Evolutionary conservation across 2,329 filamentous ascomycete genomes (phyloP).

Genomic region (Pyricularia pennisetigena): DNA sequence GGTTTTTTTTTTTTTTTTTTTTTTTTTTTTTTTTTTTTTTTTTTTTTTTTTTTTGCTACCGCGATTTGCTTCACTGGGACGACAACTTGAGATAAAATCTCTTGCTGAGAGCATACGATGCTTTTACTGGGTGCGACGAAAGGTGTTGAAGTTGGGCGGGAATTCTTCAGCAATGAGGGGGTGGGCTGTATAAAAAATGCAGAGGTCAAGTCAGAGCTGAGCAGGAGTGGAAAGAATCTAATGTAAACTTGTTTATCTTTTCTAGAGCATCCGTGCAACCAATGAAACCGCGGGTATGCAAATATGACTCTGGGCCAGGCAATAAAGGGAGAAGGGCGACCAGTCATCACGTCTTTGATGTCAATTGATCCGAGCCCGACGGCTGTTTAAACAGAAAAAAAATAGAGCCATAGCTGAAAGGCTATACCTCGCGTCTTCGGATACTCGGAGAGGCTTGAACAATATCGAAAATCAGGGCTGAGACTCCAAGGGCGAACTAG

Average conservation of each 20-base stretch:
- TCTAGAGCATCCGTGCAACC: background rate
- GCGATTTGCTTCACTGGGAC: background rate
- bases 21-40: too few relatives aligned
- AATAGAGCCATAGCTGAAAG: background rate
- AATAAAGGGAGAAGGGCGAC: background rate
- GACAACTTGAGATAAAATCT: background rate
- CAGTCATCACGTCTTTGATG: background rate
- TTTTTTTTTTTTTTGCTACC: too few relatives aligned
- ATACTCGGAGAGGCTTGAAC: background rate
- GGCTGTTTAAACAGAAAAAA: background rate
- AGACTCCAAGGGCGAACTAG: background rate
- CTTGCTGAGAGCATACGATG: background rate
- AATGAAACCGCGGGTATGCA: background rate
- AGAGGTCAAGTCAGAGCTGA: background rate
- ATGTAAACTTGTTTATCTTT: background rate
- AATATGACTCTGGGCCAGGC: background rate
- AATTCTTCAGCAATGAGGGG: background rate
- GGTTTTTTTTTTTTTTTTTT: too few relatives aligned
- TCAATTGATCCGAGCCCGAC: background rate
- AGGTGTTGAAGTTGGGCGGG: too few relatives aligned
- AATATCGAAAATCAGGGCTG: background rate
- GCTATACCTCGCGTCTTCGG: background rate
- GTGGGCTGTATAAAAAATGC: background rate
- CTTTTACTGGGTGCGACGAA: too few relatives aligned
- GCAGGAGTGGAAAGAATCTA: too few relatives aligned